Percentiles rank a stretch among this genome's conserved stretches.
Conservation (phyloP, 495 filamentous ascomycete species). For the Xylaria sp. region DNA sequence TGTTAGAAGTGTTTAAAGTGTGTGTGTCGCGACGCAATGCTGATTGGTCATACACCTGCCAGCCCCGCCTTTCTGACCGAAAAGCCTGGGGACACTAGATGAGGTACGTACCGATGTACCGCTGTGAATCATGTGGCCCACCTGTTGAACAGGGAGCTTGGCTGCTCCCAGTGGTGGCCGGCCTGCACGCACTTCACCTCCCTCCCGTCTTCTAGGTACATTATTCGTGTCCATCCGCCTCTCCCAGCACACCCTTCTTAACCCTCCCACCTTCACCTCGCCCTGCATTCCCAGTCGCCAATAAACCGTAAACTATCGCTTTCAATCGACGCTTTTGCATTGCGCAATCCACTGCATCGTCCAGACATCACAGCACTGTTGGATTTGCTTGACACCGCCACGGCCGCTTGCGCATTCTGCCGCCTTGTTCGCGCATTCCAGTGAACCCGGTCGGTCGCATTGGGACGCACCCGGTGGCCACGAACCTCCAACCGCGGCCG, state of each 20-base stretch:
- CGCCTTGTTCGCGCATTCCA: background rate
- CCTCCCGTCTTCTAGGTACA: slow-evolving; percentile 42
- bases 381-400: background rate
- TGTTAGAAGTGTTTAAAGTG: background rate
- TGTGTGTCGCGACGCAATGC: slow-evolving; percentile 17
- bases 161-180: background rate
- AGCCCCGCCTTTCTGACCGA: slow-evolving; percentile 25
- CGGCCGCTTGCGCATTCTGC: background rate
- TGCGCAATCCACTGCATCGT: background rate
- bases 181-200: slow-evolving; percentile 26
- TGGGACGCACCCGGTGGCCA: background rate
- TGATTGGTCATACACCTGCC: slow-evolving; percentile 26
- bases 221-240: slow-evolving; percentile 40
- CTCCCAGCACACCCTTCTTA: slow-evolving; percentile 36
- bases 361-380: background rate
- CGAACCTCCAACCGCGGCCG: background rate
- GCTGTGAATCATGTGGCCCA: slow-evolving; percentile 36
- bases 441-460: slow-evolving; percentile 23
- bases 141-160: slow-evolving; percentile 12
- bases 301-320: slow-evolving; percentile 21
- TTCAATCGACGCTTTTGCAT: background rate
- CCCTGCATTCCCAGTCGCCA: slow-evolving; percentile 17
- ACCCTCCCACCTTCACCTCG: slow-evolving; percentile 30
- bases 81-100: background rate
- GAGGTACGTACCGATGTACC: slow-evolving; percentile 15